Evolutionary conservation across 2,329 filamentous ascomycete genomes (phyloP), one percentile per base, ranked within the genome.

Genomic region (Drechslerella dactyloides): DNA sequence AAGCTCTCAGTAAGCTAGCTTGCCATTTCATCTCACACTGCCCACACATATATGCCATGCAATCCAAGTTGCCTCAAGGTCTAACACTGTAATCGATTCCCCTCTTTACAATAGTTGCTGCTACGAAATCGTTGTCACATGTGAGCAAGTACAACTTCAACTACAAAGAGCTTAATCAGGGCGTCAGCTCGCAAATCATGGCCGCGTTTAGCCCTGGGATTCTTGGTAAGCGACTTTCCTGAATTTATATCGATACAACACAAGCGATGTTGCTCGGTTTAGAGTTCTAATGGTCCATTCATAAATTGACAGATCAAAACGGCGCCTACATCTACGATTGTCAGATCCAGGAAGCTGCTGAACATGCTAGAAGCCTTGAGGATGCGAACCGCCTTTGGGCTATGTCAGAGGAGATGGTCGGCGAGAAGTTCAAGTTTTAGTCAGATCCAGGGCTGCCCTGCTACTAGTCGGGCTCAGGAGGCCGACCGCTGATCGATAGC

Each of bases 321-420:
- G 64, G 64, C 13, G 56, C 44, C 6, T 69, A 69, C n/a, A 2
- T 60, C 1, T 27, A 33, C 19, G 64, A 69, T n/a, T 69, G 56
- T 30, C 56, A 61, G 56, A 24, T 61, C 2, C 40, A 51, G 17
- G 15, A 33, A 10, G 56, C 64, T 3, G 51, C 51, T 8, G 42
- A 50, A 27, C 53, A 44, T 46, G 57, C 64, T 24, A 51, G 15
- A 11, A 57, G 23, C 27, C 24, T 69, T 2, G 57, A 69, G 8
- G 24, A 62, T 48, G 57, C 57, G 1, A 62, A 57, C 27, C 64
- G 64, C 10, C 64, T 69, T 21, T 69, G 51, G 64, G 33, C 27
- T 6, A 2, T 69, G 0, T 69, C 57, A 5, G 64, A 69, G 35
- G 33, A 52, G 15, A 61, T 61, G 64, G 56, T 69, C 1, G 51